Evolutionary conservation across 2,329 filamentous ascomycete species (phyloP), one percentile per base, ranked within the genome.

Genomic region (Capronia epimyces): DNA sequence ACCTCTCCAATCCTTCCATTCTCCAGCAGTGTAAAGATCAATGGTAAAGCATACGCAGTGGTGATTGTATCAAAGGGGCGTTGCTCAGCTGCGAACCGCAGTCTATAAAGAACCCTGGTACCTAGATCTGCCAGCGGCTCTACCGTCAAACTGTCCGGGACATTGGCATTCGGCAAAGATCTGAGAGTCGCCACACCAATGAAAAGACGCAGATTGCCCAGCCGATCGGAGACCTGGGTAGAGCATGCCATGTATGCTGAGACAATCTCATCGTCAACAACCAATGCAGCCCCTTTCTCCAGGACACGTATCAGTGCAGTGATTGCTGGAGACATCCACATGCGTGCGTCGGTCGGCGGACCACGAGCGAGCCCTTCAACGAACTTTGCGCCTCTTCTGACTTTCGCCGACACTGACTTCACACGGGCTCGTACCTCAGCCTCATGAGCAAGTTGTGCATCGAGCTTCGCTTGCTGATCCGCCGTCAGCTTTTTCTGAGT

Each of bases 31-130:
- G 87, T 71, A 60, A 95, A 83, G 2, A 95, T 70, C 13, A 98
- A 75, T 0, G 91, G 89, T 24, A 97, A 73, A 44, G 89, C 81
- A 65, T 97, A 98, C 50, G 87, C 89, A 20, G 97, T 74, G 1
- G 91, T 91, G 3, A 93, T 84, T 2, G 82, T 77, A 65, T 98
- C 93, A 61, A 98, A 89, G 0, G 91, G 89, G n/a, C 90, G 82
- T 67, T 97, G 91, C 66, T 97, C 93, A 46, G 87, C 86, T 31
- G 90, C 80, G 66, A 95, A 95, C 13, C 90, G 85, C 46, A 98
- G 74, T 42, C 91, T 84, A 67, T 97, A 97, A 3, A 98, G 74
- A 1, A 97, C 82, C 67, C 93, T 81, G 2, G 91, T 96, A 10
- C 95, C 78, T 10, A 97, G 79, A 70, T 74, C 82, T 49, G 89